These are phyloP conservation scores for Cryphonectria japonica DNA, from an alignment of 2,329 filamentous ascomycete species.

Conservation along the genomic window DNA sequence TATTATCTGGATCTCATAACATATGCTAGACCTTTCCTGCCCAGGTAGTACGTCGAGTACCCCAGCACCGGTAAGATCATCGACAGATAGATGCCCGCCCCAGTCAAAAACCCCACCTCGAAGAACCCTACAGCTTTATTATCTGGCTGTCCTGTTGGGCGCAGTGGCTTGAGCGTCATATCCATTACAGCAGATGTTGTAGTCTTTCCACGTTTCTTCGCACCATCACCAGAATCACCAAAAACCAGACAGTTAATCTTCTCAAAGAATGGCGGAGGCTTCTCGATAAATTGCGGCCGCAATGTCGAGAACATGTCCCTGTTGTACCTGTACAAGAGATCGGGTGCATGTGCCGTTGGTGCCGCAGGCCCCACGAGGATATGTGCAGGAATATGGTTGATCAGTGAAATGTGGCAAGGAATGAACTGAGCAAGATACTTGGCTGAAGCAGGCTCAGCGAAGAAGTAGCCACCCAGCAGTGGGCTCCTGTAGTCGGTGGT, in stretches of 20 bases:
- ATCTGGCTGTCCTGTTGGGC: slow-evolving; percentile 40
- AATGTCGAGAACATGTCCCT: slow-evolving; percentile 48
- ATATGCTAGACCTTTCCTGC: slow-evolving; percentile 29
- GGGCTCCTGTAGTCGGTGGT: slow-evolving; percentile 13
- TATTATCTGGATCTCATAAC: slow-evolving; percentile 9
- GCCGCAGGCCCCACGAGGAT: slow-evolving; percentile 51
- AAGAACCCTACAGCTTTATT: slow-evolving; percentile 48
- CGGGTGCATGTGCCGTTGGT: slow-evolving; percentile 36
- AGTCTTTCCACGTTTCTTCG: slow-evolving; percentile 22
- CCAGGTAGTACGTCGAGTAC: slow-evolving; percentile 29
- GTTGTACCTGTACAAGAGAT: slow-evolving; percentile 44
- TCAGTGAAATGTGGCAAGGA: slow-evolving; percentile 50
- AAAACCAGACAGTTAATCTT: slow-evolving; percentile 32
- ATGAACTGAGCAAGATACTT: slow-evolving; percentile 66
- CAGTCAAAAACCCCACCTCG: slow-evolving; percentile 50
- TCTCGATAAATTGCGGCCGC: slow-evolving; percentile 46
- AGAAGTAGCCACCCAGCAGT: slow-evolving; percentile 34
- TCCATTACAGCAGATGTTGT: slow-evolving; percentile 30
- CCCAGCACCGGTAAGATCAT: slow-evolving; percentile 31
- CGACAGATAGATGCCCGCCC: slow-evolving; percentile 36
- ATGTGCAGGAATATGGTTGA: slow-evolving; percentile 61
- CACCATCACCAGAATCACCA: slow-evolving; percentile 29
- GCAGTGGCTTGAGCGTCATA: slow-evolving; percentile 36
- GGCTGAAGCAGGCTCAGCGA: slow-evolving; percentile 38
- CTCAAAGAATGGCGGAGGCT: slow-evolving; percentile 29